Base-by-base conservation (phyloP, 345 rosid species). In the Salix dunnii region DNA sequence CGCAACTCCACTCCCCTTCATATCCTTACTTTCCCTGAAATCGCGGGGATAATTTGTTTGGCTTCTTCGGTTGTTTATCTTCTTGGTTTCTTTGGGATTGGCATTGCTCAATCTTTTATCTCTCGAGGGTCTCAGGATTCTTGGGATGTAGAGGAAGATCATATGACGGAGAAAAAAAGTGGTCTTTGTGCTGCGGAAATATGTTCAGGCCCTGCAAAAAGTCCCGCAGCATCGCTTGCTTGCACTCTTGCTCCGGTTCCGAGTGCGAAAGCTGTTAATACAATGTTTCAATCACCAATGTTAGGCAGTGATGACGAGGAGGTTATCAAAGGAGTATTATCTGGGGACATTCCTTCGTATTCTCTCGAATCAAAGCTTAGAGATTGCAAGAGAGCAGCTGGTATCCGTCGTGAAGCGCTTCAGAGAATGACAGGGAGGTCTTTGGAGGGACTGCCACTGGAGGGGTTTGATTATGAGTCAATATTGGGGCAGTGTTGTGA, bases 1-100 rank as follows among this genome's bases (percentile, higher is more conserved):
- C 96, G 97, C 60, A 87, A 71, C 81, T 88, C 91, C 43, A 87
- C 94, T 0, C 98, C 97, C 7, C 98, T 94, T 67, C 98, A 94
- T 72, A 88, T 90, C 73, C 89, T 94, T 67, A 90, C 91, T 7
- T 74, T 90, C 72, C 81, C 95, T 33, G 98, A 94, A 70, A 89
- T 92, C 68, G 88, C 81, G 40, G 97, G 94, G 76, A 79, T 94
- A 33, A 74, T 92, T 90, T 92, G 63, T 85, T 90, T 62, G 95
- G 92, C 1, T 13, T 85, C 83, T 1, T 83, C 84, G 4, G 58
- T 67, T 27, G 71, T 78, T 40, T 84, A 84, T 70, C 85, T 85
- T 33, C 82, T 85, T 13, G 87, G 87, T 21, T 94, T 94, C 83
- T 94, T 94, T 66, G 97, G 98, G 60, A 89, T 94, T 76, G 98